These are phyloP conservation scores for Russula virescens DNA, from an alignment of 768 basidiomycete species.

Conservation along the genomic window DNA sequence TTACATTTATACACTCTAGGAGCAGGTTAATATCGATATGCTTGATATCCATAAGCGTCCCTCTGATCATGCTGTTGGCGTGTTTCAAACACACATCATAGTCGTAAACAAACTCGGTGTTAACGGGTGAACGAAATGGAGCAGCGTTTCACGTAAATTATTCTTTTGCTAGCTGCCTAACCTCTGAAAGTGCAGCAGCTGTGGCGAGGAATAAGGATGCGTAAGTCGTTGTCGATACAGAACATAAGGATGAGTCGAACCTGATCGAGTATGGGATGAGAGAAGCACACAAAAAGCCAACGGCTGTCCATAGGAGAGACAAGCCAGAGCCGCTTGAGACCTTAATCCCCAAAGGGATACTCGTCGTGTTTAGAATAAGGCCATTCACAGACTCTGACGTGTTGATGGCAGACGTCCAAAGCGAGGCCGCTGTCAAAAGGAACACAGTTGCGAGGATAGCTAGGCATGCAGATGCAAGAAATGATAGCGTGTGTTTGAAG, in stretches of 20 bases:
- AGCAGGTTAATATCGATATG: conserved; percentile 6
- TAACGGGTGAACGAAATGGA: not conserved
- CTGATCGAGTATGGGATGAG: conserved; percentile 73
- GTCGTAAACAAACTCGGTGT: not conserved
- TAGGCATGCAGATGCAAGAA: conserved; percentile 60
- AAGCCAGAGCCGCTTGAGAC: conserved; percentile 58
- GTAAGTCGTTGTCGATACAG: not conserved
- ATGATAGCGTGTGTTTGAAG: conserved; percentile 56
- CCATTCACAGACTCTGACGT: conserved; percentile 56
- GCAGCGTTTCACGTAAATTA: not conserved
- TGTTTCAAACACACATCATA: conserved; percentile 13
- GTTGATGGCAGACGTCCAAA: conserved; percentile 74
- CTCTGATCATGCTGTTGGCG: conserved; percentile 3
- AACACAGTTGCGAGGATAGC: conserved; percentile 56
- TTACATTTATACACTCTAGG: conserved; percentile 13
- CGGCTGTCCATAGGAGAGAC: conserved; percentile 69
- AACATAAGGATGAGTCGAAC: conserved; percentile 36
- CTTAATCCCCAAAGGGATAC: conserved; percentile 52
- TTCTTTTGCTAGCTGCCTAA: conserved; percentile 28
- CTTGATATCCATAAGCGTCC: conserved; percentile 17
- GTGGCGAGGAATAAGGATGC: not conserved
- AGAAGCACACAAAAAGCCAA: conserved; percentile 58
- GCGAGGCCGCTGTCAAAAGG: conserved; percentile 60
- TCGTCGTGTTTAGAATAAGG: conserved; percentile 36
- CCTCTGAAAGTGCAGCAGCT: conserved; percentile 82